phyloP scores from a whole-genome alignment of 805 yeast species.

The Candida lessepsii region DNA sequence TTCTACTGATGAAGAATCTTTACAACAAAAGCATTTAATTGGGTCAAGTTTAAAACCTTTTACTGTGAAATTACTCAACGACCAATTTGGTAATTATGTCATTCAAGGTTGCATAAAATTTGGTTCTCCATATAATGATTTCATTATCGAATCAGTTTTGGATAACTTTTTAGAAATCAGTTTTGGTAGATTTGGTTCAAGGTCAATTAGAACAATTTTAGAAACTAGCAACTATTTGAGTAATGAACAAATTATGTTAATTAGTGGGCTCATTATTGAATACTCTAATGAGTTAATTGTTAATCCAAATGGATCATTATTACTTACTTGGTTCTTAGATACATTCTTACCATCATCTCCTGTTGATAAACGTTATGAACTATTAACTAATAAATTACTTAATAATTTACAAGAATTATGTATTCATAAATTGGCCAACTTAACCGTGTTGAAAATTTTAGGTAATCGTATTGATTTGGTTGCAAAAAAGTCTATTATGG shows the following conservation, averaged over 20 bases:
- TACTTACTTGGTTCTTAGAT: constrained; percentile 93
- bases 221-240: constrained; percentile 59
- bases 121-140: constrained; percentile 84
- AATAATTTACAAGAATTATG: constrained; percentile 65
- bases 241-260: constrained; percentile 63
- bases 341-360: constrained; percentile 40
- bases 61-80: constrained; percentile 82
- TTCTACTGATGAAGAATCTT: constrained; percentile 15
- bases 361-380: constrained; percentile 56
- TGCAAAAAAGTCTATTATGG: constrained; percentile 62
- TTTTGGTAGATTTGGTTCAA: constrained; percentile 88
- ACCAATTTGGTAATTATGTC: constrained; percentile 96
- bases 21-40: constrained; percentile 54
- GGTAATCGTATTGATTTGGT: constrained; percentile 63
- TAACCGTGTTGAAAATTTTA: constrained; percentile 76
- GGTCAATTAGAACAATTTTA: constrained; percentile 90
- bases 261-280: constrained; percentile 75
- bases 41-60: constrained; percentile 73
- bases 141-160: constrained; percentile 79
- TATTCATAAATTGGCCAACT: constrained; percentile 79
- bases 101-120: constrained; percentile 91
- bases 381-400: constrained; percentile 61
- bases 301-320: constrained; percentile 82
- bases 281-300: constrained; percentile 77
- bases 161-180: constrained; percentile 78